Evolutionary conservation across 805 yeast species (phyloP).

Genomic region (Metschnikowia anglica): DNA sequence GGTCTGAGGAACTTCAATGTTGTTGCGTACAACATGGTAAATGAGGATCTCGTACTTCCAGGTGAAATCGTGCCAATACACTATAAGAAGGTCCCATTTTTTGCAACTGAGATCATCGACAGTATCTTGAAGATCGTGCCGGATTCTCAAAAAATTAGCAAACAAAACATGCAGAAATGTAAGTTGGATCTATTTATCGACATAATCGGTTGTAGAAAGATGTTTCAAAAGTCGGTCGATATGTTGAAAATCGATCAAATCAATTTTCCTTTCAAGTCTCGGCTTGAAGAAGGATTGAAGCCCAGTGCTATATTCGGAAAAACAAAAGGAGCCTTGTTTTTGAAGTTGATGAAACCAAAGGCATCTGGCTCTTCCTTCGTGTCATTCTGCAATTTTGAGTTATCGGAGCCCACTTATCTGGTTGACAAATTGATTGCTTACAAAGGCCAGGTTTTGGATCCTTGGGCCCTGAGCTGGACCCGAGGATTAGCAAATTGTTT

Average conservation of each 20-base stretch:
- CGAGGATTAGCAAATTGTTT: constrained; percentile 30
- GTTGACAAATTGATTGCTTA: constrained; percentile 30
- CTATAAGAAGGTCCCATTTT: constrained; percentile 39
- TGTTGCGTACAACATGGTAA: constrained; percentile 34
- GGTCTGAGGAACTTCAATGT: constrained; percentile 25
- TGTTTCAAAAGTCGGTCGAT: constrained; percentile 32
- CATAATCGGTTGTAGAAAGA: constrained; percentile 39
- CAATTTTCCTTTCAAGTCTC: constrained; percentile 29
- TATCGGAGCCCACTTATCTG: constrained; percentile 34
- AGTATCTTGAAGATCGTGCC: constrained; percentile 29
- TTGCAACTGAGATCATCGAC: constrained; percentile 38
- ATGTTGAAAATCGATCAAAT: constrained; percentile 31
- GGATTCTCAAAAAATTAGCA: constrained; percentile 22
- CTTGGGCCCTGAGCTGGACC: constrained; percentile 40
- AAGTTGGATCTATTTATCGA: constrained; percentile 40
- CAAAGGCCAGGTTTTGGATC: constrained; percentile 24
- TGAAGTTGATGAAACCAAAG: constrained; percentile 40
- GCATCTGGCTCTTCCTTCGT: constrained; percentile 30
- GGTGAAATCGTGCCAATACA: constrained; percentile 35
- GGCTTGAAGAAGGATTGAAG: constrained; percentile 14
- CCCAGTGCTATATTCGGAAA: constrained; percentile 25
- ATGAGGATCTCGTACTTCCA: constrained; percentile 35
- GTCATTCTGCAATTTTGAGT: constrained; percentile 35
- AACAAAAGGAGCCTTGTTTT: constrained; percentile 32
- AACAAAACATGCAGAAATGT: constrained; percentile 24